These are phyloP conservation scores for Akanthomyces dipterigenus DNA, from an alignment of 2,329 filamentous ascomycete species.

Conservation along the genomic window DNA sequence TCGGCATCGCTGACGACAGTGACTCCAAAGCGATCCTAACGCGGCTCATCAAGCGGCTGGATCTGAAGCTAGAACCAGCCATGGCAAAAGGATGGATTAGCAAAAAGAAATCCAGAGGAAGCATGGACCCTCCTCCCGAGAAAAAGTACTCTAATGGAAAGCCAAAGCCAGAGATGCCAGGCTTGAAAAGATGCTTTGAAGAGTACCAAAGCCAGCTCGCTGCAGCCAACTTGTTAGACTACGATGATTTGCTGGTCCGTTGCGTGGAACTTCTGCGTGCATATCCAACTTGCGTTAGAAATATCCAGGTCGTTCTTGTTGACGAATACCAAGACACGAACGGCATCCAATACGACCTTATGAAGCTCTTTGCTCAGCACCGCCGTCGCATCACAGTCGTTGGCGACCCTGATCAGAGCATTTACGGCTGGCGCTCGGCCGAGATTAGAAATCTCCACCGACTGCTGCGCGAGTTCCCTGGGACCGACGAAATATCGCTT, in stretches of 20 bases:
- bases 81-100: slow-evolving; percentile 70
- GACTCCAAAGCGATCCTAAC: slow-evolving; percentile 76
- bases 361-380: slow-evolving; percentile 74
- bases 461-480: slow-evolving; percentile 68
- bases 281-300: slow-evolving; percentile 75
- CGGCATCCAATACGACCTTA: slow-evolving; percentile 87
- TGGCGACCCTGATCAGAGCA: slow-evolving; percentile 94
- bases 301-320: slow-evolving; percentile 85
- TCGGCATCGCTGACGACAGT: slow-evolving; percentile 81
- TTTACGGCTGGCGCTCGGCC: slow-evolving; percentile 91
- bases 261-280: slow-evolving; percentile 72
- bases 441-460: slow-evolving; percentile 82
- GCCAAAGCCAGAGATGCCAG: slow-evolving; percentile 36
- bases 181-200: slow-evolving; percentile 60
- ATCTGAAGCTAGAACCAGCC: slow-evolving; percentile 61
- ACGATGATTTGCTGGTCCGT: slow-evolving; percentile 82
- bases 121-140: slow-evolving; percentile 25
- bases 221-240: slow-evolving; percentile 79
- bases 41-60: slow-evolving; percentile 71
- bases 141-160: slow-evolving; percentile 29
- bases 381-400: slow-evolving; percentile 82
- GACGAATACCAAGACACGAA: slow-evolving; percentile 99
- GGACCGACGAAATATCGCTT: slow-evolving; percentile 74
- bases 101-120: slow-evolving; percentile 54
- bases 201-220: slow-evolving; percentile 74